Conservation (phyloP, 768 basidiomycete genomes). For the Lactifluus subvellereus region DNA sequence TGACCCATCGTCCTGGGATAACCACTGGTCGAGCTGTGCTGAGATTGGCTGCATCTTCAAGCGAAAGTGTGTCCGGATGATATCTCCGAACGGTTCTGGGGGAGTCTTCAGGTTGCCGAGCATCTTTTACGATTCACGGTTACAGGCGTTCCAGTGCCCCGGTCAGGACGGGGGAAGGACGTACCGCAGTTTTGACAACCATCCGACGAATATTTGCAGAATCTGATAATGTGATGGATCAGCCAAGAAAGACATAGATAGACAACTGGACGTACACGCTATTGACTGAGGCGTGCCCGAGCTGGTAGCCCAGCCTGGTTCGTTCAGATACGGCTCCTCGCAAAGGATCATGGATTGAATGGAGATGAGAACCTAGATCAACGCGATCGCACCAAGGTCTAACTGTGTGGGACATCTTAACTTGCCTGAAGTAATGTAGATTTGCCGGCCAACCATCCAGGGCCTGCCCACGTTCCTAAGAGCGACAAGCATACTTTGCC, state of each 20-base stretch:
- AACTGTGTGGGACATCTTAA: neutral
- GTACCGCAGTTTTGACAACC: constrained; percentile 83
- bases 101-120: constrained; percentile 74
- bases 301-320: constrained; percentile 78
- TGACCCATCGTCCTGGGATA: constrained; percentile 67
- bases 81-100: constrained; percentile 79
- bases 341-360: constrained; percentile 97
- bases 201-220: constrained; percentile 90
- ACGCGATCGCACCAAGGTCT: constrained; percentile 2
- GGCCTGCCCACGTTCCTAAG: constrained; percentile 88
- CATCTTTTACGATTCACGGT: constrained; percentile 47
- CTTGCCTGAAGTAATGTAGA: constrained; percentile 82
- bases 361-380: constrained; percentile 69
- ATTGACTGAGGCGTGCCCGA: constrained; percentile 70
- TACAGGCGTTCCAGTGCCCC: constrained; percentile 1
- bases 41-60: constrained; percentile 69
- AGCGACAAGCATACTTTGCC: constrained; percentile 93
- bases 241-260: neutral
- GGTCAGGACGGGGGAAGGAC: constrained; percentile 23
- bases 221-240: constrained; percentile 41
- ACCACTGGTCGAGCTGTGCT: constrained; percentile 76
- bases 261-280: constrained; percentile 50
- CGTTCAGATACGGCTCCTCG: constrained; percentile 90
- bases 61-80: constrained; percentile 87
- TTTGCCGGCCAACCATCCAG: constrained; percentile 88